Evolutionary conservation across 2,329 filamentous ascomycete genomes (phyloP).

Genomic region (Shiraia bambusicola): DNA sequence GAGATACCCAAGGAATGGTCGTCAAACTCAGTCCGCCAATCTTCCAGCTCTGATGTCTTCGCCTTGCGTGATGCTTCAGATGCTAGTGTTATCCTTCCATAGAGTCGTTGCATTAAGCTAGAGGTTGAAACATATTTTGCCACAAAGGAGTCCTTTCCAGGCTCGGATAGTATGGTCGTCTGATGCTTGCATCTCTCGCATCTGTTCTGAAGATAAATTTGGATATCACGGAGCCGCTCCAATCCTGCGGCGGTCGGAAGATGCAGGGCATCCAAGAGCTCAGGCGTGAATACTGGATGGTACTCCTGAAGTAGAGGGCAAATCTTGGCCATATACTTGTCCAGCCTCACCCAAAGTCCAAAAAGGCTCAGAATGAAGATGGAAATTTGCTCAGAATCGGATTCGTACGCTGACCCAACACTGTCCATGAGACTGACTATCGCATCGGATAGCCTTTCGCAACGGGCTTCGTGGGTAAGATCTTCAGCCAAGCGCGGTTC

Average conservation of each 20-base stretch:
- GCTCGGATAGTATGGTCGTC: conserved; percentile 51
- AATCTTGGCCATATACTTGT: conserved; percentile 45
- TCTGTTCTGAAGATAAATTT: conserved; percentile 51
- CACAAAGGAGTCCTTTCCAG: conserved; percentile 46
- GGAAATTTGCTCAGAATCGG: conserved; percentile 53
- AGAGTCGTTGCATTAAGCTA: conserved; percentile 26
- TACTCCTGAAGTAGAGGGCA: conserved; percentile 55
- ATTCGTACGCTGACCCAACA: conserved; percentile 45
- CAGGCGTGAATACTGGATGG: conserved; percentile 52
- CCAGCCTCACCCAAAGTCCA: conserved; percentile 59
- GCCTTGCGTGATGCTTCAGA: conserved; percentile 24
- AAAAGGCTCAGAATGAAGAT: conserved; percentile 55
- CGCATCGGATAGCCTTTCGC: conserved; percentile 31
- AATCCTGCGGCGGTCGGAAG: conserved; percentile 52
- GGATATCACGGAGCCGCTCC: conserved; percentile 51
- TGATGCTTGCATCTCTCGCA: conserved; percentile 14
- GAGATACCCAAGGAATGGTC: conserved; percentile 40
- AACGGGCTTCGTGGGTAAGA: conserved; percentile 32
- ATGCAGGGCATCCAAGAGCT: conserved; percentile 57
- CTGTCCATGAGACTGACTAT: conserved; percentile 42
- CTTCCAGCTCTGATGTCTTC: conserved; percentile 44
- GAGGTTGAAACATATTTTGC: conserved; percentile 45
- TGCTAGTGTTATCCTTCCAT: conserved; percentile 32
- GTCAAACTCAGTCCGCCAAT: conserved; percentile 40
- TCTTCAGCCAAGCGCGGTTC: conserved; percentile 4